Base-by-base conservation (phyloP, 345 rosid genomes). In the Camelina laxa region DNA sequence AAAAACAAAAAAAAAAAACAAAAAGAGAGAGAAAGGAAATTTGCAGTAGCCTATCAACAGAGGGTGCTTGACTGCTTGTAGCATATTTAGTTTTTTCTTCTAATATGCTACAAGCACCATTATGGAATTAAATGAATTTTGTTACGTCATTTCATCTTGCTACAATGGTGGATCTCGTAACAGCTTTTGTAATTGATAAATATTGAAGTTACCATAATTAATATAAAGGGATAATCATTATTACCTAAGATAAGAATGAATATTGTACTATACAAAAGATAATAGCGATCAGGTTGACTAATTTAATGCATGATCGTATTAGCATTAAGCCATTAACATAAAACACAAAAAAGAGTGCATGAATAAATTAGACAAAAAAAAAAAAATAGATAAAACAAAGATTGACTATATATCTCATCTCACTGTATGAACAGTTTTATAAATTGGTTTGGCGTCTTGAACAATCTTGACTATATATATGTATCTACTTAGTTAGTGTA, bases 391-490 rank as follows among this genome's bases (percentile, higher is more conserved):
- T 19, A 42, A 62, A 42, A 14, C 36, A 22, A 24, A 62, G 51
- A 44, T 47, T 31, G 56, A 45, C 16, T 14, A 5, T 42, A 45
- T 48, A 31, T 49, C 27, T 48, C 39, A 64, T 49, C 24, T 31
- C 45, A 33, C 33, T 20, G 50, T 36, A 67, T 54, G 49, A 54
- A 67, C 38, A 67, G n/a, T 39, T 53, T 53, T 67, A n/a, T 21
- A 41, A 41, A 16, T 55, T 24, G 60, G 64, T 41, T 17, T 55
- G 54, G 64, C 27, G 54, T 69, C 54, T 41, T 14, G 17, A 33
- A 42, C 6, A 56, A 69, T 44, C 31, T 56, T 69, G 64, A 69
- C 73, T 69, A 55, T 69, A 22, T 24, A 39, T 69, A 55, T 69
- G n/a, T 24, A 39, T 22, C 17, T 6, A 1, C 4, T 39, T 39